Evolutionary conservation across 1,284 basidiomycete genomes (phyloP), one percentile per base, ranked within the genome.

Genomic region (Tilletia caries): DNA sequence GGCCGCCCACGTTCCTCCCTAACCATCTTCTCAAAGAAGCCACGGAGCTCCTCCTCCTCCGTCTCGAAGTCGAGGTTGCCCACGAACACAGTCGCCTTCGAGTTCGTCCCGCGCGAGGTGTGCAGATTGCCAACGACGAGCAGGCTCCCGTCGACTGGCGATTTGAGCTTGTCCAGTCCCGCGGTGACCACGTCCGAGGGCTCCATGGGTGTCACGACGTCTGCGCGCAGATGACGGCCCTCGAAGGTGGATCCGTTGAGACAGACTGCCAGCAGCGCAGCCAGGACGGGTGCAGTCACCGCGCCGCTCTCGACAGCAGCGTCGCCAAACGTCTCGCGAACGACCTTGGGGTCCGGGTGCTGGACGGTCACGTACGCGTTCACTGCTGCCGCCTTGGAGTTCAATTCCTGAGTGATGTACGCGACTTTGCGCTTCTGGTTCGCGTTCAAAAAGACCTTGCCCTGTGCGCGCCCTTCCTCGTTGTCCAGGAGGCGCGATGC

Each of bases 341-440:
- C 25, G 37, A 44, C n/a, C 33, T 23, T 41, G 20, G 13, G 8
- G 34, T 65, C 37, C 8, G 37, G 37, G 6, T 41, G 41, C n/a
- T 65, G 73, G 41, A 83, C 69, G 20, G 79, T 80, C 54, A 83
- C 71, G 68, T 83, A 83, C 12, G 80, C 81, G 67, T 82, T 78
- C 32, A 80, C 76, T 29, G 70, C 68, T 48, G 76, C 73, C 29
- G 80, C 81, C 33, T 80, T 73, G 46, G 79, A 74, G 71, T 82
- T 71, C 67, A 77, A 46, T 29, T 95, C 92, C 70, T 90, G 89
- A 80, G 93, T 93, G 84, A 98, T 96, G 82, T 93, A 96, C 0
- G 94, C 92, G 48, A 98, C 90, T 77, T 91, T 92, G 84, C 95
- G 92, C 86, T 97, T 98, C 83, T 97, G 92, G 69, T 88, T 88